Evolutionary conservation across 257 asterid species (phyloP).

Genomic region (Solanum chaucha): DNA sequence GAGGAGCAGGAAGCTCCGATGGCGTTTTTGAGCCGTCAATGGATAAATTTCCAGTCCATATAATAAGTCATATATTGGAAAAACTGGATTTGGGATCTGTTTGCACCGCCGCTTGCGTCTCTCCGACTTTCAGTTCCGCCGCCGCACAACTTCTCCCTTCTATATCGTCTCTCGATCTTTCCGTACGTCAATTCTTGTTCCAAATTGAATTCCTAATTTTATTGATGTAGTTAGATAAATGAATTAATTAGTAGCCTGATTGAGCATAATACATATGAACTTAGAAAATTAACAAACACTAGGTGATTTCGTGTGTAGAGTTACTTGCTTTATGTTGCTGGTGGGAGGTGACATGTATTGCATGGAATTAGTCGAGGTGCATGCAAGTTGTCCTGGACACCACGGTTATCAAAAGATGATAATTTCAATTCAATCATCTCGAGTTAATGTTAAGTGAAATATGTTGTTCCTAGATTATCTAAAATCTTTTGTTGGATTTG

Average conservation of each 20-base stretch:
- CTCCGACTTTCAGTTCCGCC: conserved; percentile 22
- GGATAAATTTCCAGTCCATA: conserved; percentile 41
- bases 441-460: background rate
- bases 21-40: conserved; percentile 10
- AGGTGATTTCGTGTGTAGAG: background rate
- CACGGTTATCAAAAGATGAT: background rate
- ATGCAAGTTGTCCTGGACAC: background rate
- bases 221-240: background rate
- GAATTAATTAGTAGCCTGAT: background rate
- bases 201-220: background rate
- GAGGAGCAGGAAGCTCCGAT: background rate
- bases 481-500: background rate
- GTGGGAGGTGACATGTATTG: background rate
- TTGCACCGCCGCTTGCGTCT: conserved; percentile 52
- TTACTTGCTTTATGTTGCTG: background rate
- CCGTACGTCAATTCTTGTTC: conserved; percentile 31
- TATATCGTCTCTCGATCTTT: conserved; percentile 46
- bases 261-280: background rate
- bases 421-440: background rate
- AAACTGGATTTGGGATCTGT: conserved; percentile 50
- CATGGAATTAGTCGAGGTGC: background rate
- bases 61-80: conserved; percentile 28
- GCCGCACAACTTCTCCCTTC: conserved; percentile 37
- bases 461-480: background rate
- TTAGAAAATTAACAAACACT: background rate